These are phyloP conservation scores for Leptographium procerum DNA, from an alignment of 2,329 filamentous ascomycete species.

Conservation along the genomic window DNA sequence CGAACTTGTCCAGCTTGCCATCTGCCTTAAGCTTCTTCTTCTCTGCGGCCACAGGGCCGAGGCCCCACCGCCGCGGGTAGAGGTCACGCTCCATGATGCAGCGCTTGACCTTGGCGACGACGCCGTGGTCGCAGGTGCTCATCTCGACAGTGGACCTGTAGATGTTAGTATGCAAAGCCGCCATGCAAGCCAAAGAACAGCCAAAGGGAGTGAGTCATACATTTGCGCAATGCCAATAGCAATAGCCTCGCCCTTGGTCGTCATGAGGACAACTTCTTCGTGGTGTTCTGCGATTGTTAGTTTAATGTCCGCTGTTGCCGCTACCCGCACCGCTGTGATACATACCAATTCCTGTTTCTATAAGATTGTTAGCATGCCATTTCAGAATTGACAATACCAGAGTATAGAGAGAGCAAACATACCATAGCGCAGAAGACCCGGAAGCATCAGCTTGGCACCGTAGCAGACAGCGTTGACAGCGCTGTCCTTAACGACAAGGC, in stretches of 20 bases:
- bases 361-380: neutral
- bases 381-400: neutral
- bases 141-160: conserved; percentile 74
- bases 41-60: conserved; percentile 83
- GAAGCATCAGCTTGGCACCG: conserved; percentile 97
- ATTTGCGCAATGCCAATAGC: conserved; percentile 94
- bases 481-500: conserved; percentile 93
- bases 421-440: conserved; percentile 86
- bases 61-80: conserved; percentile 92
- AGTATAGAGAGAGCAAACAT: conserved; percentile 21
- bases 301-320: conserved; percentile 13
- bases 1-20: conserved; percentile 97
- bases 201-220: conserved; percentile 22
- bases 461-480: conserved; percentile 97
- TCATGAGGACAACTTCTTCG: conserved; percentile 96
- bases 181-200: too few species aligned
- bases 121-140: conserved; percentile 91
- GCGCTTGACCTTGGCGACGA: conserved; percentile 97
- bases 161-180: neutral
- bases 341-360: conserved; percentile 12
- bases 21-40: conserved; percentile 99
- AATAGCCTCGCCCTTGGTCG: conserved; percentile 97
- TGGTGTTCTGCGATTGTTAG: conserved; percentile 60
- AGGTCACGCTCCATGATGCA: conserved; percentile 99
- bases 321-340: neutral